These are phyloP conservation scores for Ajuga chamaepitys DNA, from an alignment of 257 asterid genomes.

Conservation along the genomic window DNA sequence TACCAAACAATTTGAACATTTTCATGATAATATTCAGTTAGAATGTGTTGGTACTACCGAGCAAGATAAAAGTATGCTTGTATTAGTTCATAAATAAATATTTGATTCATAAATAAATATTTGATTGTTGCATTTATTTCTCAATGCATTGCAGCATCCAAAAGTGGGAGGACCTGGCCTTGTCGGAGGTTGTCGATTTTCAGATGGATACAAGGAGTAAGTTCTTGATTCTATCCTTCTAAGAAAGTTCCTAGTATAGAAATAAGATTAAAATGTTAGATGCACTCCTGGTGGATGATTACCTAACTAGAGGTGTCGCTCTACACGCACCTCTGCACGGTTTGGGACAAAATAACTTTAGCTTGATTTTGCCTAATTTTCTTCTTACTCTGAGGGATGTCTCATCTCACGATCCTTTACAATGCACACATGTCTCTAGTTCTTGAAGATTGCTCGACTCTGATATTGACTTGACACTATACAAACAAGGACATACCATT, in stretches of 20 bases:
- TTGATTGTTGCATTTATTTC: slow-evolving; percentile 11
- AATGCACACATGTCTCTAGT: neutral
- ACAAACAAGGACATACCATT: neutral
- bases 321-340: too few relatives aligned
- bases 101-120: slow-evolving; percentile 3
- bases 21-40: neutral
- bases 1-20: neutral
- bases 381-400: neutral
- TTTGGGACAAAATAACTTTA: too few relatives aligned
- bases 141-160: slow-evolving; percentile 62
- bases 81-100: slow-evolving; percentile 1
- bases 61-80: neutral
- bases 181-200: slow-evolving; percentile 53
- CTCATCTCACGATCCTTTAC: neutral
- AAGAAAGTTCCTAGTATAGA: neutral
- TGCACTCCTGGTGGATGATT: too few relatives aligned
- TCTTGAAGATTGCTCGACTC: neutral
- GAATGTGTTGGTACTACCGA: neutral
- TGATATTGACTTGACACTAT: neutral
- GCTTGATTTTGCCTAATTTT: too few relatives aligned
- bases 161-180: slow-evolving; percentile 92
- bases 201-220: slow-evolving; percentile 85
- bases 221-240: slow-evolving; percentile 20
- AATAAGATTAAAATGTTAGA: neutral
- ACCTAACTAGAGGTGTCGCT: too few relatives aligned